phyloP scores from a whole-genome alignment of 179 eudicot genomes.

The Silene coronaria region DNA sequence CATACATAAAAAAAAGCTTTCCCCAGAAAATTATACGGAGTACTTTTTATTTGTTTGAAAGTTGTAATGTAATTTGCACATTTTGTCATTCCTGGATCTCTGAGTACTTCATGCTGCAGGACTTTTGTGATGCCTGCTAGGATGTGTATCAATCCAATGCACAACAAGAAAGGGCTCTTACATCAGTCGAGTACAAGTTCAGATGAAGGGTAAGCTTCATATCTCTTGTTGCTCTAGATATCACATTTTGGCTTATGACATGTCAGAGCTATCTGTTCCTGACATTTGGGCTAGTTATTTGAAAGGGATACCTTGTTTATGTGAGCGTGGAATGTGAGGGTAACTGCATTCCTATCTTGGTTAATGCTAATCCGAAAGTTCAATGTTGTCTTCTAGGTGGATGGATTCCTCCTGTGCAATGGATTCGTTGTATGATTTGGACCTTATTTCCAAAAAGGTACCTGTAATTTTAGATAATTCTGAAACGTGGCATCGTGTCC shows the following conservation, averaged over 20 bases:
- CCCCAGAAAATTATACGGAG: background rate
- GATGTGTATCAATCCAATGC: slow-evolving; percentile 90
- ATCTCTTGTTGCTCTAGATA: slow-evolving; percentile 3
- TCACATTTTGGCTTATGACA: background rate
- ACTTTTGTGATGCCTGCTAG: slow-evolving; percentile 96
- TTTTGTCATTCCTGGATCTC: slow-evolving; percentile 8
- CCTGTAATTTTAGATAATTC: slow-evolving; percentile 91
- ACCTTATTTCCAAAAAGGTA: slow-evolving; percentile 63
- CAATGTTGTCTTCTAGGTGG: slow-evolving; percentile 58
- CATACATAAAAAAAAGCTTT: background rate
- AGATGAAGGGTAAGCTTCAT: slow-evolving; percentile 54
- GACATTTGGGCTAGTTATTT: slow-evolving; percentile 12
- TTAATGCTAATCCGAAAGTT: slow-evolving; percentile 20
- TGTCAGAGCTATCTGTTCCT: background rate
- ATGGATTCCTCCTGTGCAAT: slow-evolving; percentile 69
- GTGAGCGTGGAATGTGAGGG: slow-evolving; percentile 22
- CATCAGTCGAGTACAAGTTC: slow-evolving; percentile 46
- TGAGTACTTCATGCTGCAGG: slow-evolving; percentile 36
- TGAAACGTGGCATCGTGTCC: slow-evolving; percentile 59
- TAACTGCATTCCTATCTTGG: slow-evolving; percentile 16
- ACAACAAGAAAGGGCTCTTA: slow-evolving; percentile 73
- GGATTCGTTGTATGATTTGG: slow-evolving; percentile 88
- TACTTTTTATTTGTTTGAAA: background rate
- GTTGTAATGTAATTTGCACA: background rate
- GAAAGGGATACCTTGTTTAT: slow-evolving; percentile 14